phyloP scores from a whole-genome alignment of 2,329 filamentous ascomycete genomes.

The Ceratocystis alfenasii region DNA sequence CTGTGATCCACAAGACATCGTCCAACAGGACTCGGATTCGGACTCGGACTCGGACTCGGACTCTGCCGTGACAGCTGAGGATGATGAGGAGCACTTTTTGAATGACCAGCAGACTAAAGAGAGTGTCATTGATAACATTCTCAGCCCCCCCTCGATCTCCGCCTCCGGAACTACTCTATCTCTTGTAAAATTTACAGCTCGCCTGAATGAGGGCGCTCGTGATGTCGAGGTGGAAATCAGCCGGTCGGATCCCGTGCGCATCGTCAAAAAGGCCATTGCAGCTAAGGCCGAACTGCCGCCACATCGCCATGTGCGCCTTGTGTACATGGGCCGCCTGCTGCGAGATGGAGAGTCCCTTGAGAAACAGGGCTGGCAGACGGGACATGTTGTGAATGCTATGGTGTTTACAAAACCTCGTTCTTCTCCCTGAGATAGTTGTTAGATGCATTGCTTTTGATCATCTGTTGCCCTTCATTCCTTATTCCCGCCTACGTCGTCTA shows the following conservation, averaged over 20 bases:
- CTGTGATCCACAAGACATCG: slow-evolving; percentile 48
- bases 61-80: slow-evolving; percentile 26
- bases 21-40: slow-evolving; percentile 33
- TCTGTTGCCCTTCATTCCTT: not conserved
- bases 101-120: not conserved
- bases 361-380: slow-evolving; percentile 62
- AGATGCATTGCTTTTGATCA: not conserved
- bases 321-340: slow-evolving; percentile 71
- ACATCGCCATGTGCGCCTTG: slow-evolving; percentile 53
- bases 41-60: slow-evolving; percentile 23
- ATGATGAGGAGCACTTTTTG: slow-evolving; percentile 24
- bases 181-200: slow-evolving; percentile 32
- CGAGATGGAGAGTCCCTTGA: slow-evolving; percentile 53
- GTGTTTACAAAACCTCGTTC: slow-evolving; percentile 37
- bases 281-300: slow-evolving; percentile 52
- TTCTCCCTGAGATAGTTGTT: not conserved
- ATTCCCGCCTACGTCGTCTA: not conserved
- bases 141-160: not conserved
- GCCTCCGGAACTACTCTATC: not conserved
- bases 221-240: slow-evolving; percentile 49
- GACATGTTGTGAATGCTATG: slow-evolving; percentile 65
- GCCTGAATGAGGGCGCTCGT: slow-evolving; percentile 54
- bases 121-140: not conserved
- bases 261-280: slow-evolving; percentile 47
- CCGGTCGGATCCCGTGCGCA: slow-evolving; percentile 52